These are phyloP conservation scores for Fraxinus nigra DNA, from an alignment of 305 asterid genomes.

Conservation along the genomic window DNA sequence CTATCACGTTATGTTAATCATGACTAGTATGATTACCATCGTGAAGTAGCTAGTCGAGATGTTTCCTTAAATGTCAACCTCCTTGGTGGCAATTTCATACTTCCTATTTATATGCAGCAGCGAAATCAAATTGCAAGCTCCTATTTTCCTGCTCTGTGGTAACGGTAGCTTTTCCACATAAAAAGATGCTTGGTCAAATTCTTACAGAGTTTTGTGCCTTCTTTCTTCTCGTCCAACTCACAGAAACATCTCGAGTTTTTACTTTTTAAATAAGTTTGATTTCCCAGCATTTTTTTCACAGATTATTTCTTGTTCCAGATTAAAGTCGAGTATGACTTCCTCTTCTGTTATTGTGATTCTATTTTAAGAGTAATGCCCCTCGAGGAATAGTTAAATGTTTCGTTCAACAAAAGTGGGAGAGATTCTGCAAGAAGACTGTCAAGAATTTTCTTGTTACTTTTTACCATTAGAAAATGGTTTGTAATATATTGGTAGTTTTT, in stretches of 20 bases:
- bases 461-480: neutral
- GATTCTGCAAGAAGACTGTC: neutral
- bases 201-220: neutral
- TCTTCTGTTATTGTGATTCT: neutral
- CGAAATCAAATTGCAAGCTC: neutral
- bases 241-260: neutral
- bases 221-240: neutral
- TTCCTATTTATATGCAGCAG: neutral
- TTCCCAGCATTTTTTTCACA: neutral
- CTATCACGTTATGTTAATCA: neutral
- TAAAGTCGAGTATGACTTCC: neutral
- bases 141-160: neutral
- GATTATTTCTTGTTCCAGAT: constrained; percentile 2
- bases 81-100: neutral
- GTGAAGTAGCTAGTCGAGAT: neutral
- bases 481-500: constrained; percentile 20
- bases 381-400: neutral
- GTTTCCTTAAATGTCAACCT: neutral
- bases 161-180: neutral
- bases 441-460: neutral
- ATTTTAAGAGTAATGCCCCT: neutral
- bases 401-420: neutral
- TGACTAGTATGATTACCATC: neutral
- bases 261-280: neutral
- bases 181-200: neutral